phyloP scores from a whole-genome alignment of 129 eudicot genomes.

The Scalesia atractyloides region DNA sequence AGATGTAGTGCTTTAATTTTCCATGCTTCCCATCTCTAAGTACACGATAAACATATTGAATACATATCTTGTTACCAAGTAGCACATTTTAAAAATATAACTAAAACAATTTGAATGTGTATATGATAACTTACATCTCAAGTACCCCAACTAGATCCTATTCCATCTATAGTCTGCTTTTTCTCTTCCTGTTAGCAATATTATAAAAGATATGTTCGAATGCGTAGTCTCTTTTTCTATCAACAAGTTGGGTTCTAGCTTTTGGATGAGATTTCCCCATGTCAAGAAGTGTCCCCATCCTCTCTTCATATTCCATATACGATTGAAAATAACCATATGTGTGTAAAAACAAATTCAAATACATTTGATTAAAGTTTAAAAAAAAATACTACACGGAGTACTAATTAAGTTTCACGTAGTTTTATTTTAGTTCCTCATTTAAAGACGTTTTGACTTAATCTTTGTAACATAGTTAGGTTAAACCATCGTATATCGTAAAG shows the following conservation, averaged over 20 bases:
- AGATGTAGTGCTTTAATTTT: too few relatives aligned
- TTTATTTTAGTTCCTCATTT: too few relatives aligned
- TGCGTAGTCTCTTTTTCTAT: slow-evolving; percentile 4
- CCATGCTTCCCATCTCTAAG: too few relatives aligned
- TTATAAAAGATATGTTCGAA: slow-evolving; percentile 23
- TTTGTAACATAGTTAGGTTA: neutral
- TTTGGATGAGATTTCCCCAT: neutral
- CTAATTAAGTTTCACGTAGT: too few relatives aligned
- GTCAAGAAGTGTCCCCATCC: neutral
- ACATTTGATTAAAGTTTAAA: neutral
- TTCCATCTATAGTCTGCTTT: neutral
- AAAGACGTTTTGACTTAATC: neutral
- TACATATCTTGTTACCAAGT: too few relatives aligned
- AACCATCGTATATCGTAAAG: neutral
- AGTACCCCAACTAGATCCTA: slow-evolving; percentile 15
- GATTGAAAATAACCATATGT: neutral
- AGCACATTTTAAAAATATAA: too few relatives aligned
- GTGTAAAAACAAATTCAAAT: neutral
- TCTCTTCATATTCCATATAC: too few relatives aligned
- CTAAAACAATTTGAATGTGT: neutral
- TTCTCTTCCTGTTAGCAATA: neutral
- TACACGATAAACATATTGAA: too few relatives aligned
- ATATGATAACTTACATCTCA: neutral
- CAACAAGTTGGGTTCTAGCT: slow-evolving; percentile 6
- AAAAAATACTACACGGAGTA: neutral